phyloP scores from a whole-genome alignment of 148 eudicot species.

The Cornus florida region DNA sequence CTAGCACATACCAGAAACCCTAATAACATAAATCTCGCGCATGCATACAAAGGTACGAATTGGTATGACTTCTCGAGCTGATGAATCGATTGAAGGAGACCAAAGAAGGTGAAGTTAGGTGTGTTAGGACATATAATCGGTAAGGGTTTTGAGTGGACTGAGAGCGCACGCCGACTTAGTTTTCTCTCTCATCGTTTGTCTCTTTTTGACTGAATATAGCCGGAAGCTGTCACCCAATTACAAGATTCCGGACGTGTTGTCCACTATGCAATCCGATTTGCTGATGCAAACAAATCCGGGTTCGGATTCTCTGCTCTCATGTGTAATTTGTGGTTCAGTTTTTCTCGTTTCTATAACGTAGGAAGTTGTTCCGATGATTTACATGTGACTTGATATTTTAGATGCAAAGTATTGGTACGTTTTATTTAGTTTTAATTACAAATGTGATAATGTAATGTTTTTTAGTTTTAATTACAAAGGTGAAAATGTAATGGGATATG shows the following conservation, averaged over 20 bases:
- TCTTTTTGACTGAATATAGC: slow-evolving; percentile 4
- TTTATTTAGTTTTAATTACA: no score
- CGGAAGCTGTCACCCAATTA: slow-evolving; percentile 9
- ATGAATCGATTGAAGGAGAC: background rate
- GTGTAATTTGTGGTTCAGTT: background rate
- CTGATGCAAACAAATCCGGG: slow-evolving; percentile 31
- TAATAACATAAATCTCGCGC: background rate
- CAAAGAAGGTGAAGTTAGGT: background rate
- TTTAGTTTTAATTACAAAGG: no score
- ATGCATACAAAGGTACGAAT: background rate
- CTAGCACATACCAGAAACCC: background rate
- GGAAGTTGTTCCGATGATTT: background rate
- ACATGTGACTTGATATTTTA: no score
- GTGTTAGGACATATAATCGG: background rate
- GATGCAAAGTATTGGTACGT: no score
- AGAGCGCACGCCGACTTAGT: slow-evolving; percentile 12
- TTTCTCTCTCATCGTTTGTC: background rate
- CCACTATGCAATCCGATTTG: slow-evolving; percentile 36
- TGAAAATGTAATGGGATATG: no score
- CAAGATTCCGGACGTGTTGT: slow-evolving; percentile 35
- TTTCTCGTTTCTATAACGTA: background rate
- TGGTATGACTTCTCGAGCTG: background rate
- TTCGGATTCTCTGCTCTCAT: slow-evolving; percentile 25
- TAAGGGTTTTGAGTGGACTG: background rate
- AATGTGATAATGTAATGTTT: no score